phyloP scores from a whole-genome alignment of 2,329 filamentous ascomycete species.

The Pyrenophora teres region DNA sequence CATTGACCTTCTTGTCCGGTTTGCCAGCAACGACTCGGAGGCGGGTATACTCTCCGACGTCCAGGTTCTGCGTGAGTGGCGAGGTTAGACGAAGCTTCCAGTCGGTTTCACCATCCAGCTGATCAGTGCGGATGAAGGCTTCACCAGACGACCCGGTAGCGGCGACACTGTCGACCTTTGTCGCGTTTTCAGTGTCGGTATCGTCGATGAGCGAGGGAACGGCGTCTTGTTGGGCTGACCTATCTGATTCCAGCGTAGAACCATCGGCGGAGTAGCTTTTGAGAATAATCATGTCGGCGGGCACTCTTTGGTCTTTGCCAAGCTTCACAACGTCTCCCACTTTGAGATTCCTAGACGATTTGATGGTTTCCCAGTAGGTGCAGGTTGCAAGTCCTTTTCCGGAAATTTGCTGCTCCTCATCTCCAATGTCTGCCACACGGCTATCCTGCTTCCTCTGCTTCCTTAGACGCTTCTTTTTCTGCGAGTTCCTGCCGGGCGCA shows the following conservation, averaged over 20 bases:
- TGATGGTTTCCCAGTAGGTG: conserved; percentile 69
- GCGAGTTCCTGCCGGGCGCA: conserved; percentile 36
- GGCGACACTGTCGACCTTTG: conserved; percentile 22
- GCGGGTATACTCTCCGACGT: conserved; percentile 69
- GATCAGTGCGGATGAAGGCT: conserved; percentile 96
- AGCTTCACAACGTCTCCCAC: conserved; percentile 96
- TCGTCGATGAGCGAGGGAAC: conserved; percentile 29
- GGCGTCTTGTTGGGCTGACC: neutral
- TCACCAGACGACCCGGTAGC: conserved; percentile 66
- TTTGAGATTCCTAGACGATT: conserved; percentile 84
- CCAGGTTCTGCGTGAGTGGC: conserved; percentile 78
- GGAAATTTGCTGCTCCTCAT: conserved; percentile 64
- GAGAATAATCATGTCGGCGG: conserved; percentile 90
- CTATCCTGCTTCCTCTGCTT: conserved; percentile 45
- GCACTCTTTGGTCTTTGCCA: conserved; percentile 87
- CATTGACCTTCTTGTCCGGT: conserved; percentile 91
- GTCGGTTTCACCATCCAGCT: conserved; percentile 96
- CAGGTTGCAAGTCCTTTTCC: conserved; percentile 47
- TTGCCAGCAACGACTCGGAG: conserved; percentile 79
- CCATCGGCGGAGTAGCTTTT: conserved; percentile 67
- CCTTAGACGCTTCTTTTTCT: conserved; percentile 39
- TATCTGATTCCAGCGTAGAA: conserved; percentile 10
- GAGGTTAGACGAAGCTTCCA: conserved; percentile 95
- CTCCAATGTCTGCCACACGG: conserved; percentile 67
- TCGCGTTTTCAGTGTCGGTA: conserved; percentile 17